Base-by-base conservation (phyloP, 495 filamentous ascomycete species). In the Penicillium dipodomyicola region DNA sequence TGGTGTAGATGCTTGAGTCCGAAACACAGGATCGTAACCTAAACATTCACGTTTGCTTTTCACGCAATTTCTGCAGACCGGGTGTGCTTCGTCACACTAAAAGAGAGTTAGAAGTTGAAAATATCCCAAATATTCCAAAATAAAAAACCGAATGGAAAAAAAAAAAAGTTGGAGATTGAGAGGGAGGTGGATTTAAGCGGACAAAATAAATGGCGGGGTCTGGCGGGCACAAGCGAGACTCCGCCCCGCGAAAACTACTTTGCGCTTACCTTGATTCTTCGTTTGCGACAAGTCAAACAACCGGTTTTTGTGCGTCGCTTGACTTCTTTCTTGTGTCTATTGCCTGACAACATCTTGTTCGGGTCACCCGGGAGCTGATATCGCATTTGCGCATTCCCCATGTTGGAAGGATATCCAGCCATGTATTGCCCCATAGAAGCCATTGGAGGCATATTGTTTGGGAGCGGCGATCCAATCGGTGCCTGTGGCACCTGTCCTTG, bases 11-110 rank as follows among this genome's bases (percentile, higher is more conserved):
- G 88, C 86, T 65, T 92, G 89, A 64, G 87, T 83, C 72, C 96
- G 95, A 78, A 98, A 98, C 58, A 97, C 95, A 37, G 94, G 94
- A 70, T 98, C 94, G 84, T 98, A 98, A 44, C 94, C 94, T 49
- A 96, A 72, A 69, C 94, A 98, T 67, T 97, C 94, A 64, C 94
- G 89, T 73, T 97, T 97, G 66, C 91, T 96, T 74, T 97, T 98
- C 68, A 92, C 88, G 75, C 94, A 98, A 73, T 98, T 98, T 67
- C 92, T 87, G 79, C 94, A 98, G 47, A 87, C 83, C 8, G 94
- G 94, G 75, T 97, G 92, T 27, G 82, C 84, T 79, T 98, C 94
- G 81, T 98, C 94, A 77, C 94, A 98, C 94, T 98, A 68, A 45
- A 25, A n/a, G 17, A 17, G 27, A 23, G 25, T 62, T 20, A 60